Conservation (phyloP, 2,329 filamentous ascomycete species). For the Fusarium cicatricum region DNA sequence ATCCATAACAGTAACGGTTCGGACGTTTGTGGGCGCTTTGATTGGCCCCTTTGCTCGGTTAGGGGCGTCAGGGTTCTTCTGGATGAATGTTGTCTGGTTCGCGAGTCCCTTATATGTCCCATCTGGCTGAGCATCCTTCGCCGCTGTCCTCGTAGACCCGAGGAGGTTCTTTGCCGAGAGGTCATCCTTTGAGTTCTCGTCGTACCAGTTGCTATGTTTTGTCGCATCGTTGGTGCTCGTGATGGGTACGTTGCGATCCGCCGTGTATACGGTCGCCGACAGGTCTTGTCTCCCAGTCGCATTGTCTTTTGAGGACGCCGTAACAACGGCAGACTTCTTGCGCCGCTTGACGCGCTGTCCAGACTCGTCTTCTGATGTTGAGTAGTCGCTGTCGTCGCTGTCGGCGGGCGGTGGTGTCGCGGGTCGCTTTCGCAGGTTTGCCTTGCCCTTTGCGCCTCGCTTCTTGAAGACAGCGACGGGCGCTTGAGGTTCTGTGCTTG, state of each 20-base stretch:
- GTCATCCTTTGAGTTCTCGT: constrained; percentile 67
- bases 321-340: constrained; percentile 72
- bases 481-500: constrained; percentile 44
- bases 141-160: constrained; percentile 59
- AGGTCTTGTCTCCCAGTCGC: constrained; percentile 49
- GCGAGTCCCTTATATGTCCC: constrained; percentile 81
- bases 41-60: constrained; percentile 79
- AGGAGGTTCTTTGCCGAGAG: constrained; percentile 63
- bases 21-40: constrained; percentile 88
- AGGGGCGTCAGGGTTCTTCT: constrained; percentile 80
- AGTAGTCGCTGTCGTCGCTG: constrained; percentile 68
- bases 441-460: constrained; percentile 77
- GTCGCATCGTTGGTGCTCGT: constrained; percentile 84
- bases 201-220: constrained; percentile 88
- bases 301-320: constrained; percentile 66
- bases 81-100: constrained; percentile 77
- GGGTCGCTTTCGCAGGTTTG: constrained; percentile 81
- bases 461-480: constrained; percentile 85
- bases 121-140: constrained; percentile 54
- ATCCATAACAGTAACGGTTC: constrained; percentile 89
- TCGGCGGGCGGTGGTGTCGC: constrained; percentile 77
- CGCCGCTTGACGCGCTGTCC: constrained; percentile 82
- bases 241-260: constrained; percentile 69
- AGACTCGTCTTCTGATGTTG: constrained; percentile 78
- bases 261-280: constrained; percentile 62